Evolutionary conservation across 345 rosid genomes (phyloP), one percentile per base, ranked within the genome.

Genomic region (Murraya koenigii): DNA sequence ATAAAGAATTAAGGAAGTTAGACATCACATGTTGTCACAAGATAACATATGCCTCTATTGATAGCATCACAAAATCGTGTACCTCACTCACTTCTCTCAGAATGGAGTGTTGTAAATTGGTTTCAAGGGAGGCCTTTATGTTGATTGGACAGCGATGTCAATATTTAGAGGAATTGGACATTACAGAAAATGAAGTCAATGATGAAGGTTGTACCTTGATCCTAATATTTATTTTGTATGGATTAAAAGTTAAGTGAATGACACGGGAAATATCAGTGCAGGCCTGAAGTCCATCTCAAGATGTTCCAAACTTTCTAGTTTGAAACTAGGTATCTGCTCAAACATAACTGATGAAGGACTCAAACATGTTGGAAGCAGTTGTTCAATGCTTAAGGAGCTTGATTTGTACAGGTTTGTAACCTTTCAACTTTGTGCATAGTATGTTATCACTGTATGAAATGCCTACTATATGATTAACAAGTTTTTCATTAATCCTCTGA

Each of bases 11-110:
- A 76, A 85, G 63, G 83, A 88, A 87, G 80, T 87, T 91, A 60
- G 93, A 91, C 79, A 83, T 88, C 67, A 90, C 93, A 1, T 91
- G 96, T 69, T 91, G 96, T 61, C 89, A 89, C 78, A 80, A 82
- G 80, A 87, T 91, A 81, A 89, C 92, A 35, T 88, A 85, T 64
- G 82, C 82, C 75, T 89, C 92, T 19, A 80, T 91, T 25, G 82
- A 86, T 68, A 78, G 80, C 63, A 77, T 90, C n/a, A 74, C 90
- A n/a, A 86, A 77, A 77, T 83, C 87, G 14, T 91, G 96, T 63
- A 33, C 76, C 28, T 74, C 72, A 41, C 90, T 91, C 58, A 82
- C 79, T 77, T 86, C 89, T 13, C 85, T 90, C 32, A 87, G 81
- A 80, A 89, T 90, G 96, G 96, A 91, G 71, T 87, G 93, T 3